A percentile compares a stretch with the other conserved stretches of the same genome.
Evolutionary conservation across 2,329 filamentous ascomycete species (phyloP).

Genomic region (Amylocarpus encephaloides): DNA sequence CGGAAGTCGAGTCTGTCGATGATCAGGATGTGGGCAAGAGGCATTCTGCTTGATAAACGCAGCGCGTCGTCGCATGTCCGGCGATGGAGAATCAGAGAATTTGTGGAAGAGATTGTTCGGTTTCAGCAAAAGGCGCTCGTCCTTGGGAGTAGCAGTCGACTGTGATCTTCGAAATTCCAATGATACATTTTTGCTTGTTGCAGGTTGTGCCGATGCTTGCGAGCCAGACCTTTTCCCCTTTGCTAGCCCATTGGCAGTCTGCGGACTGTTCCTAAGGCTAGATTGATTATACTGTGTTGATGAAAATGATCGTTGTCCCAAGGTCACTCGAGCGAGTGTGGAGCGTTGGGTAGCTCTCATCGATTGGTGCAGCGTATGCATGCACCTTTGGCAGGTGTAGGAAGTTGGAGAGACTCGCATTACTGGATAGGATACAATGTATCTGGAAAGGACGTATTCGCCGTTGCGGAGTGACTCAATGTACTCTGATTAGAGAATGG

Average conservation of each 20-base stretch:
- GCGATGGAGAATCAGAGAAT: conserved; percentile 81
- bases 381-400: conserved; percentile 30
- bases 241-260: conserved; percentile 6
- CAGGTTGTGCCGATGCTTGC: conserved; percentile 19
- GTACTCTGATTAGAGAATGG: too few relatives aligned
- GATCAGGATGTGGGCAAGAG: conserved; percentile 84
- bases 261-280: conserved; percentile 12
- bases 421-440: background rate
- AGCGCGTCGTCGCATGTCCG: conserved; percentile 79
- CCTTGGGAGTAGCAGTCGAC: conserved; percentile 18
- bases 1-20: conserved; percentile 67
- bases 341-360: conserved; percentile 14
- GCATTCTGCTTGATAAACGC: conserved; percentile 91
- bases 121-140: conserved; percentile 27
- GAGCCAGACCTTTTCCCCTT: conserved; percentile 20
- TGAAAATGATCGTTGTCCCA: conserved; percentile 21
- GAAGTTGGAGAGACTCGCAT: conserved; percentile 9
- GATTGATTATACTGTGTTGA: conserved; percentile 15
- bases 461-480: too few relatives aligned
- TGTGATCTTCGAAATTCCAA: conserved; percentile 19
- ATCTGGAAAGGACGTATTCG: too few relatives aligned
- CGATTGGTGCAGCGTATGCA: conserved; percentile 23
- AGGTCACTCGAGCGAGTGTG: conserved; percentile 11
- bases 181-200: conserved; percentile 23
- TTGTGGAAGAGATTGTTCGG: conserved; percentile 88